phyloP scores from a whole-genome alignment of 805 yeast species.

The Zygosaccharomyces kombuchaensis region DNA sequence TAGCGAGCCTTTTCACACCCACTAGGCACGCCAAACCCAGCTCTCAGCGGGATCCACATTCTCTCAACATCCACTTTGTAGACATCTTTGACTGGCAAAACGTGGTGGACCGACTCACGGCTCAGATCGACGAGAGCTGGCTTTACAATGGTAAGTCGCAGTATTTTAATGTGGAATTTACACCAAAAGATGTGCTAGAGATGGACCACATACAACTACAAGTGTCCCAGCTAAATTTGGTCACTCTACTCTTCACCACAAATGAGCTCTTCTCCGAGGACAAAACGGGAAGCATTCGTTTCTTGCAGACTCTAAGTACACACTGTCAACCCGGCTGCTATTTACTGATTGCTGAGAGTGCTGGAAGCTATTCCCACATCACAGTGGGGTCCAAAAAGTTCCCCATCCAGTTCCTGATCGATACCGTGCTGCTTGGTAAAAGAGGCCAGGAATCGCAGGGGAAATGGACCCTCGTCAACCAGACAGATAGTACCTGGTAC shows the following conservation, averaged over 20 bases:
- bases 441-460: slow-evolving; percentile 43
- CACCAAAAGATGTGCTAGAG: slow-evolving; percentile 37
- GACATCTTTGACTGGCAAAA: slow-evolving; percentile 78
- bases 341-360: slow-evolving; percentile 75
- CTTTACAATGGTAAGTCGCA: slow-evolving; percentile 37
- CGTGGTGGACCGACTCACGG: slow-evolving; percentile 45
- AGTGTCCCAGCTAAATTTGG: slow-evolving; percentile 40
- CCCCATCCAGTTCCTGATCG: slow-evolving; percentile 78
- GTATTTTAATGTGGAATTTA: slow-evolving; percentile 34
- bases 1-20: slow-evolving; percentile 53
- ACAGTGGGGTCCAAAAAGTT: slow-evolving; percentile 69
- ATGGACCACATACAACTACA: slow-evolving; percentile 24
- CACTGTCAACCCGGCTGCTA: slow-evolving; percentile 53
- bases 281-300: slow-evolving; percentile 52
- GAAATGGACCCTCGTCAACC: slow-evolving; percentile 60
- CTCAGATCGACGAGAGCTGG: slow-evolving; percentile 51
- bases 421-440: slow-evolving; percentile 60
- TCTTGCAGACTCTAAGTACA: slow-evolving; percentile 50
- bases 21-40: slow-evolving; percentile 26
- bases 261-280: slow-evolving; percentile 78
- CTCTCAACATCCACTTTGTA: slow-evolving; percentile 49
- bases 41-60: slow-evolving; percentile 10
- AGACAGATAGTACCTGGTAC: slow-evolving; percentile 80
- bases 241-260: slow-evolving; percentile 79
- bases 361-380: slow-evolving; percentile 84